A percentile compares a stretch with the other conserved stretches of the same genome.
Conservation (phyloP, 2,329 filamentous ascomycete genomes). For the Aspergillus luchuensis region DNA sequence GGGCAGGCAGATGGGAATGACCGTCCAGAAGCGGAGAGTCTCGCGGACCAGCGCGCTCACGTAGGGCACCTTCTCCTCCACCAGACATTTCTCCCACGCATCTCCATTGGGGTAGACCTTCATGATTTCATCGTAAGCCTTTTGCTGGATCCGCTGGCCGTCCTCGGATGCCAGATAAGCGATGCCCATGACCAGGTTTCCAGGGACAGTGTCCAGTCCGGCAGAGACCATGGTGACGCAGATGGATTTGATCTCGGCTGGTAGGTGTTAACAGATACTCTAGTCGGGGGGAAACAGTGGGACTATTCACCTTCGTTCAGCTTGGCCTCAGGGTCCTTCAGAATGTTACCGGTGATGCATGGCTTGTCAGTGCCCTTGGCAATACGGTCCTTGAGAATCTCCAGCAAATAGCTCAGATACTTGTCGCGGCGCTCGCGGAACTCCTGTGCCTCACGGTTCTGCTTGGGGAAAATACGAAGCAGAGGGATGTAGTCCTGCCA, state of each 20-base stretch:
- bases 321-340: conserved; percentile 70
- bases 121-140: conserved; percentile 70
- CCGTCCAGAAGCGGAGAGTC: conserved; percentile 74
- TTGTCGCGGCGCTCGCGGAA: conserved; percentile 69
- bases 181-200: conserved; percentile 77
- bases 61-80: conserved; percentile 76
- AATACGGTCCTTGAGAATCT: conserved; percentile 63
- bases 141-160: conserved; percentile 70
- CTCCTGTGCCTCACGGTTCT: conserved; percentile 63
- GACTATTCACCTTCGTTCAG: conserved; percentile 61
- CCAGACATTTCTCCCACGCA: conserved; percentile 72
- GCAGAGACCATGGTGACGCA: conserved; percentile 81
- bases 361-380: conserved; percentile 65
- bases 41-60: conserved; percentile 78
- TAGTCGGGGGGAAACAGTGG: background rate
- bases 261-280: conserved; percentile 16
- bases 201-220: conserved; percentile 78
- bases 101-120: conserved; percentile 71
- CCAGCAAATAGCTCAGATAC: conserved; percentile 62
- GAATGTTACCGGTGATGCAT: conserved; percentile 69
- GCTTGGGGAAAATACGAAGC: conserved; percentile 64
- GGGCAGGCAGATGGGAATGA: conserved; percentile 77
- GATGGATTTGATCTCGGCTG: conserved; percentile 76
- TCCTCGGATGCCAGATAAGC: conserved; percentile 70
- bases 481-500: conserved; percentile 84